A percentile compares a stretch with the other conserved stretches of the same genome.
phyloP scores from a whole-genome alignment of 768 basidiomycete genomes.

The Phylloporus sp. region DNA sequence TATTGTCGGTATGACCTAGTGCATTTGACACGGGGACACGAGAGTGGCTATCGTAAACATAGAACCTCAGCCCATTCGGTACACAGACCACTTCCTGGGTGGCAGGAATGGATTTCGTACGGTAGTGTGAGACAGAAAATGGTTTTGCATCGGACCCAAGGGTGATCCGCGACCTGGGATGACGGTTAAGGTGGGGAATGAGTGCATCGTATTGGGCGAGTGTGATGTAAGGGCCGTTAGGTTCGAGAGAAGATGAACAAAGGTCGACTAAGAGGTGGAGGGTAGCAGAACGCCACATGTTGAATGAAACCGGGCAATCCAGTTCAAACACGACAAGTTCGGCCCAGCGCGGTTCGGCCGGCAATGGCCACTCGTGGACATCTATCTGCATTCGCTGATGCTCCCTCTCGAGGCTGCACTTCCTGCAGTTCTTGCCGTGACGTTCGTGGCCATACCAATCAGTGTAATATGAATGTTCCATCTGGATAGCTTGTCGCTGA shows the following conservation, averaged over 20 bases:
- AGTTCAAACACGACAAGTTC: conserved; percentile 41
- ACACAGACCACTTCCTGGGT: conserved; percentile 18
- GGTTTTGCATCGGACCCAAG: conserved; percentile 24
- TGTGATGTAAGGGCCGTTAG: conserved; percentile 2
- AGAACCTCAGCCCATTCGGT: conserved; percentile 32
- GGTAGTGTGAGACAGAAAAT: conserved; percentile 15
- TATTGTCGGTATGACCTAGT: conserved; percentile 5
- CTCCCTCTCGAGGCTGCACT: conserved; percentile 23
- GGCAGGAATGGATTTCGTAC: conserved; percentile 8
- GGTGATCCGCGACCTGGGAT: conserved; percentile 16
- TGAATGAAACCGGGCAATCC: too few species aligned
- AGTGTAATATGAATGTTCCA: background rate
- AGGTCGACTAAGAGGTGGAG: conserved; percentile 37
- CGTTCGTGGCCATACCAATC: background rate
- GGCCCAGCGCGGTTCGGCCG: conserved; percentile 18
- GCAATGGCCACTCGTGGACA: conserved; percentile 47
- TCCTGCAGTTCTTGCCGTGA: conserved; percentile 17
- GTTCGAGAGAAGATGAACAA: conserved; percentile 15
- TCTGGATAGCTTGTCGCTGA: background rate
- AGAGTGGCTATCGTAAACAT: conserved; percentile 26
- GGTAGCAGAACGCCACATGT: conserved; percentile 42
- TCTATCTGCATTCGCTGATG: conserved; percentile 26
- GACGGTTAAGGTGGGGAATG: conserved; percentile 6
- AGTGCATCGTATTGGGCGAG: conserved; percentile 14
- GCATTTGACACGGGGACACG: conserved; percentile 10